These are phyloP conservation scores for Cadophora sp. DNA, from an alignment of 2,329 filamentous ascomycete genomes.

Conservation along the genomic window DNA sequence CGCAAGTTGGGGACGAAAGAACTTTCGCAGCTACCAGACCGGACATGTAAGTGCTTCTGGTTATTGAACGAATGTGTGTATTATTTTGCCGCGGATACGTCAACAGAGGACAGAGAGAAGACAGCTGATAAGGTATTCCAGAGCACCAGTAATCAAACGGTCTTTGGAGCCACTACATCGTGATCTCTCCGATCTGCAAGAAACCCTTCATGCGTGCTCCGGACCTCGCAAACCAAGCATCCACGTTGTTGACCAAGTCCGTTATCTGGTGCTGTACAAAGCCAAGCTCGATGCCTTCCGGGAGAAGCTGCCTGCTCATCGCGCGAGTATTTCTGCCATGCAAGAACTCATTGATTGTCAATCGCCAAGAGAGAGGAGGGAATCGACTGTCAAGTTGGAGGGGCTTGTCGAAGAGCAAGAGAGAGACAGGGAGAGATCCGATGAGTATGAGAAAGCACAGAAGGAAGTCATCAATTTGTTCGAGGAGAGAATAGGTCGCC, in stretches of 20 bases:
- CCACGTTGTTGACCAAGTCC: conserved; percentile 5
- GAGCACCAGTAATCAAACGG: neutral
- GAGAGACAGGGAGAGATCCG: neutral
- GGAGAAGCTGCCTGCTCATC: conserved; percentile 1
- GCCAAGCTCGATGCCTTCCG: conserved; percentile 6
- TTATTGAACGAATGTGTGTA: too few species aligned
- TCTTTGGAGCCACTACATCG: conserved; percentile 7
- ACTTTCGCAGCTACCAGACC: neutral
- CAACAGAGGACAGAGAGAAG: neutral
- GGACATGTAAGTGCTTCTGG: conserved; percentile 8
- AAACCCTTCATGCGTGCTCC: neutral
- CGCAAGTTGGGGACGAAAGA: neutral
- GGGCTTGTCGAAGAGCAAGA: neutral
- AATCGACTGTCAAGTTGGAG: neutral
- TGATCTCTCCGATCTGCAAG: neutral
- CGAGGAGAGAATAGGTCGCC: neutral
- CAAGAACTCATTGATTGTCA: conserved; percentile 1
- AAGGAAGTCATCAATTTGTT: neutral
- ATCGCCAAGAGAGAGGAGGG: neutral
- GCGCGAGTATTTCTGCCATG: conserved; percentile 4
- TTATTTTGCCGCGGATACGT: too few species aligned
- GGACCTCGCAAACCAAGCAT: conserved; percentile 6
- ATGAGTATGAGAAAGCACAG: conserved; percentile 4
- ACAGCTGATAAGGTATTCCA: neutral
- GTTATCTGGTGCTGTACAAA: conserved; percentile 11